phyloP scores from a whole-genome alignment of 352 stramenopile species.

The Globisporangium recalcitrans region DNA sequence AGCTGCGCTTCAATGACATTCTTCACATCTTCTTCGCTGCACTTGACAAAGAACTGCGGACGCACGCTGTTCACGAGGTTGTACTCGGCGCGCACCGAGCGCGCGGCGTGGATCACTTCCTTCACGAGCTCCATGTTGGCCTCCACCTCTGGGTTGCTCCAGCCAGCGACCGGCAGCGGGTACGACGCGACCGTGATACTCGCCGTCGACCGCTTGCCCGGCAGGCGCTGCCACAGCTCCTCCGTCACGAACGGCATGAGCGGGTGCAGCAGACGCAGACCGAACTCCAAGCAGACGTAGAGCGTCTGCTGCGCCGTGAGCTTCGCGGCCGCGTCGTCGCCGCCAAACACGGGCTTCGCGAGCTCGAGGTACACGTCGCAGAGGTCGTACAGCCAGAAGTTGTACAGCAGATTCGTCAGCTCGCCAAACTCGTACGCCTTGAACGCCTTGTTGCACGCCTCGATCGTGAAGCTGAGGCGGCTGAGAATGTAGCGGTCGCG shows the following conservation, averaged over 20 bases:
- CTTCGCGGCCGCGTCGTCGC: constrained; percentile 69
- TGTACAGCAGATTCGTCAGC: constrained; percentile 93
- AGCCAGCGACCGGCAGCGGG: constrained; percentile 70
- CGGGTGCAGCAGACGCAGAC: constrained; percentile 92
- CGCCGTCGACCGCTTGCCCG: constrained; percentile 50
- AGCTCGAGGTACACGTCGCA: constrained; percentile 99
- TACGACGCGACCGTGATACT: constrained; percentile 83
- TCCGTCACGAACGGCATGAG: constrained; percentile 99
- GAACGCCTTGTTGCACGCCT: constrained; percentile 82
- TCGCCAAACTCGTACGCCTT: constrained; percentile 95
- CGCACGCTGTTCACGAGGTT: constrained; percentile 74
- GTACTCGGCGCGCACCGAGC: constrained; percentile 92
- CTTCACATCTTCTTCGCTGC: constrained; percentile 67
- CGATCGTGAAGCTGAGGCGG: constrained; percentile 72
- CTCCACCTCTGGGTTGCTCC: constrained; percentile 87
- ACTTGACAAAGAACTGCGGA: constrained; percentile 89
- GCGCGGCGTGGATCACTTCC: constrained; percentile 93
- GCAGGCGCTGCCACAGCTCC: constrained; percentile 86
- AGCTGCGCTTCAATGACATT: constrained; percentile 72
- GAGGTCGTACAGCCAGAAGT: constrained; percentile 98
- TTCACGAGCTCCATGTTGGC: constrained; percentile 91
- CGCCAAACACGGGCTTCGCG: constrained; percentile 95
- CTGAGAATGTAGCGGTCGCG: constrained; percentile 84
- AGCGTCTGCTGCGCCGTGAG: constrained; percentile 78
- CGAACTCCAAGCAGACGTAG: constrained; percentile 80